Conservation (phyloP, 1,139 yeast genomes). For the Kodamaea arcana region DNA sequence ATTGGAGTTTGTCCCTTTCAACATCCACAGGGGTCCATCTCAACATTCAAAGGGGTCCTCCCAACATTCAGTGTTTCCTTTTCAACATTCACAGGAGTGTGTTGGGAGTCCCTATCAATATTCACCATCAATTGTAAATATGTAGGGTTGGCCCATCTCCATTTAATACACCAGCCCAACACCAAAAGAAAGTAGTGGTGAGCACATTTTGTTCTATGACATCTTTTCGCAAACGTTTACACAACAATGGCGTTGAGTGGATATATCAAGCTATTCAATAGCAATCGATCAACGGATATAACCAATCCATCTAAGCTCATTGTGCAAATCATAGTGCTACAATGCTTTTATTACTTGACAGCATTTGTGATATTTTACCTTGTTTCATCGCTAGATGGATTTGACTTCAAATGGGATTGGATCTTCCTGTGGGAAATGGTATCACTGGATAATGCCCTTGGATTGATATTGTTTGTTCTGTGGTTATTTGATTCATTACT, state of each 20-base stretch:
- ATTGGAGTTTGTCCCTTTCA: no score
- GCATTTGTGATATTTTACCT: slow-evolving; percentile 56
- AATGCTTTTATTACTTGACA: slow-evolving; percentile 61
- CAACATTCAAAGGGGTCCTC: no score
- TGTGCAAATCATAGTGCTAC: slow-evolving; percentile 59
- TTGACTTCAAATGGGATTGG: slow-evolving; percentile 60
- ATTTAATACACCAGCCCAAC: no score
- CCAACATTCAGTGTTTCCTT: no score
- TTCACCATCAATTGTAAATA: no score
- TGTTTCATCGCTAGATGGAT: slow-evolving; percentile 58
- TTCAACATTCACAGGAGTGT: no score
- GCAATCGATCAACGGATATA: slow-evolving; percentile 24
- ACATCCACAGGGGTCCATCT: no score
- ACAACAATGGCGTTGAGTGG: slow-evolving; percentile 15
- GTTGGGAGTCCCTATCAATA: no score
- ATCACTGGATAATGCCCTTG: slow-evolving; percentile 73
- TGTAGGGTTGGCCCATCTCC: no score
- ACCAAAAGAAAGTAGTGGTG: no score
- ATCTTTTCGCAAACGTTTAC: no score
- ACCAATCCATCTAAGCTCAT: slow-evolving; percentile 38
- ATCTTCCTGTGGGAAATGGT: slow-evolving; percentile 81
- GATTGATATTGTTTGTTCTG: slow-evolving; percentile 63
- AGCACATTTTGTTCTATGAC: no score
- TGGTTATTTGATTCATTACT: slow-evolving; percentile 80
- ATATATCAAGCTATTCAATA: slow-evolving; percentile 24